Evolutionary conservation across 352 stramenopile genomes (phyloP), one percentile per base, ranked within the genome.

Genomic region (Phytopythium delawarense): DNA sequence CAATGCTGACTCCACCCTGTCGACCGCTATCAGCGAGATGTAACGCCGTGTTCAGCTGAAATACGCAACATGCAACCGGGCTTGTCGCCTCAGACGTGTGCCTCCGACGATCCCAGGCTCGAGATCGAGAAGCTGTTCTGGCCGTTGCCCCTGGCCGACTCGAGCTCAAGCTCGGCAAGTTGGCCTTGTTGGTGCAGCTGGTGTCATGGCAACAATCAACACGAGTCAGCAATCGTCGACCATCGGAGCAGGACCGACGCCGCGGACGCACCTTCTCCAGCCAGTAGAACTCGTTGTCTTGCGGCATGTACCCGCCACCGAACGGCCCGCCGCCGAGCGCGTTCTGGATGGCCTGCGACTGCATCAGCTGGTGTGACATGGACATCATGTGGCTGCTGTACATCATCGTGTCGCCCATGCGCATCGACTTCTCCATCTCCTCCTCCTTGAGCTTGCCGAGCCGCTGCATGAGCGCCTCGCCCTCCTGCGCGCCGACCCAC

Each of bases 231-330:
- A 46, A 35, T 15, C 9, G 49, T 61, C 25, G 20, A 49, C 20
- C 44, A 35, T 28, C 34, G 66, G 9, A 18, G 2, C 23, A 53
- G 13, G 18, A 32, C 57, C 52, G 3, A 15, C 28, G 62, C 11
- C 53, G 12, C 18, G n/a, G 45, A 40, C 64, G 11, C 60, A 95
- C 86, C 81, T 94, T 96, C 59, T 96, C 83, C 35, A 96, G 69
- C 87, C 87, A 96, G 62, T 96, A 96, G 45, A 94, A 96, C 65
- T 96, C 81, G 51, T 88, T 96, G 55, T 91, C 81, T 64, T 92
- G 83, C 11, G 76, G 70, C 63, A 87, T 72, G 61, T 80, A 79
- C 7, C 67, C 71, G 7, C 69, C 74, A 61, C 86, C 80, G 42
- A 65, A 69, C 2, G 48, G 13, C 0, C 56, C 61, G 2, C 78